phyloP scores from a whole-genome alignment of 371 early-diverging fungal genomes.

The Choanephora cucurbitarum region DNA sequence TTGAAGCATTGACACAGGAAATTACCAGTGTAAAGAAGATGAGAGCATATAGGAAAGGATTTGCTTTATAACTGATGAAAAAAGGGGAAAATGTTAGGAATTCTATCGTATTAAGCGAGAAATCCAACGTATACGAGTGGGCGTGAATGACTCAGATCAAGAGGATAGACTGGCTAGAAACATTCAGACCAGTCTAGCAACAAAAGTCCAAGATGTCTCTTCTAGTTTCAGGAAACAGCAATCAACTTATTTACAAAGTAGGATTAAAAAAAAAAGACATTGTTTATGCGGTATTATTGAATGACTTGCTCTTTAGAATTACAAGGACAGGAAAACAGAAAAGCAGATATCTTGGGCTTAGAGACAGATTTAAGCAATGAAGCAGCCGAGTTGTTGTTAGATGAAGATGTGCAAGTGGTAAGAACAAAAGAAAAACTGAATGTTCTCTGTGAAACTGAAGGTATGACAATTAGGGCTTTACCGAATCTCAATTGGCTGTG shows the following conservation, averaged over 20 bases:
- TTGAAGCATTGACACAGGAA: slow-evolving; percentile 76
- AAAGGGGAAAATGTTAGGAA: slow-evolving; percentile 52
- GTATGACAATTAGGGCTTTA: no score
- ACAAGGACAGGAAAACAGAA: slow-evolving; percentile 50
- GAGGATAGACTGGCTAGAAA: slow-evolving; percentile 77
- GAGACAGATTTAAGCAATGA: slow-evolving; percentile 44
- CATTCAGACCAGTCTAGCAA: slow-evolving; percentile 87
- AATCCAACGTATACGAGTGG: slow-evolving; percentile 74
- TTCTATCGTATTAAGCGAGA: slow-evolving; percentile 81
- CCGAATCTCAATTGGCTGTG: slow-evolving; percentile 79
- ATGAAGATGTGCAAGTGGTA: slow-evolving; percentile 54
- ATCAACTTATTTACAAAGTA: slow-evolving; percentile 86
- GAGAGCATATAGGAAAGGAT: not conserved
- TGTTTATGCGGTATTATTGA: no score
- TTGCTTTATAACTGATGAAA: not conserved
- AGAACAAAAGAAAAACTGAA: not conserved
- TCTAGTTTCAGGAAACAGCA: slow-evolving; percentile 82
- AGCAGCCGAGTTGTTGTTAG: slow-evolving; percentile 46
- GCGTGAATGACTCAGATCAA: slow-evolving; percentile 59
- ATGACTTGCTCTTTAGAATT: slow-evolving; percentile 43
- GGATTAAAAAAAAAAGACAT: no score
- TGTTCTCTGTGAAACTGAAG: not conserved
- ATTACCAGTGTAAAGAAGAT: slow-evolving; percentile 71
- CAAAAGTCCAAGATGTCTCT: slow-evolving; percentile 88
- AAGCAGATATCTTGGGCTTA: slow-evolving; percentile 48